Evolutionary conservation across 352 stramenopile genomes (phyloP).

Genomic region (Phytophthora pinifolia): DNA sequence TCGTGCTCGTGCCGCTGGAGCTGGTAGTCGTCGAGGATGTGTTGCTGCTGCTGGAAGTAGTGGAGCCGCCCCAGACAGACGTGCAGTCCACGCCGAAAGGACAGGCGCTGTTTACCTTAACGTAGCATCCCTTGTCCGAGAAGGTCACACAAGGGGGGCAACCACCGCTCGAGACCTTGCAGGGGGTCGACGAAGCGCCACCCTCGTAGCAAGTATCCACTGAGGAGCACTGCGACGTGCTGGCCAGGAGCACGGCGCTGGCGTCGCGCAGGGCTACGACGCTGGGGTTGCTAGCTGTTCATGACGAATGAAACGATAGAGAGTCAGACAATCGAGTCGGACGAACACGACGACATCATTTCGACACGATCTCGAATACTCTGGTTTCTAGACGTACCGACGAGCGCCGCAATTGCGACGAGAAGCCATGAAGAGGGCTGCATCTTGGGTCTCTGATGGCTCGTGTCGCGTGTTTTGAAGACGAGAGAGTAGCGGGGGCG

Average conservation of each 20-base stretch:
- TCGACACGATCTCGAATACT: neutral
- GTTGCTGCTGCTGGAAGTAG: slow-evolving; percentile 11
- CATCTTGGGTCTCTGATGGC: slow-evolving; percentile 3
- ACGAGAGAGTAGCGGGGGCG: neutral
- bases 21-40: slow-evolving; percentile 12
- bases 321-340: neutral
- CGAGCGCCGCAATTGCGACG: slow-evolving; percentile 12
- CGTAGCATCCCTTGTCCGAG: slow-evolving; percentile 39
- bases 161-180: slow-evolving; percentile 26
- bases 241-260: slow-evolving; percentile 15
- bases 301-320: neutral
- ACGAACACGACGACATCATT: slow-evolving; percentile 1
- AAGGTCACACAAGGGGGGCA: slow-evolving; percentile 43
- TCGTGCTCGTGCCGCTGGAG: neutral
- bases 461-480: no score
- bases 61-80: slow-evolving; percentile 21
- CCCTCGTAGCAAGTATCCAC: slow-evolving; percentile 34
- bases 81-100: slow-evolving; percentile 35
- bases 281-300: slow-evolving; percentile 1
- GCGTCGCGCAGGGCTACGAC: neutral
- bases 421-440: slow-evolving; percentile 20
- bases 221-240: slow-evolving; percentile 29
- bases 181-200: slow-evolving; percentile 22
- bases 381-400: slow-evolving; percentile 6
- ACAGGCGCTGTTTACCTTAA: slow-evolving; percentile 30